Evolutionary conservation across 1,139 yeast species (phyloP), one percentile per base, ranked within the genome.

Genomic region (Geotrichum klebahnii): DNA sequence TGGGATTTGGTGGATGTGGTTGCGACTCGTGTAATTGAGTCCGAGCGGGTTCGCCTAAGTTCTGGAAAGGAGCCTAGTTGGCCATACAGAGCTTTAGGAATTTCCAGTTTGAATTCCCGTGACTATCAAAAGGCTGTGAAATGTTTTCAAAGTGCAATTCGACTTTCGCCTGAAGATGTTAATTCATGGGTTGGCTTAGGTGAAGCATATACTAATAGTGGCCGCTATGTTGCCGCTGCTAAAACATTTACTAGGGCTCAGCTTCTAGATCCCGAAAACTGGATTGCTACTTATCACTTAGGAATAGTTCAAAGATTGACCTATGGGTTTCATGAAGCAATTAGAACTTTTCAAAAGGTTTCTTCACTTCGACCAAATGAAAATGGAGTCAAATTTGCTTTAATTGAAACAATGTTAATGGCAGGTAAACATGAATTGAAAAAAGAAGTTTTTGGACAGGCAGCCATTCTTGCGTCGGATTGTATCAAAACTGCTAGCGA

Each of bases 111-210:
- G 56, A 90, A 88, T 61, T 72, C 70, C 24, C 87, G 82, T 57
- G 82, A 85, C 58, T 88, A 81, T 58, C 81, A 81, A 2, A 81
- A 81, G 52, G 95, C 98, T 0, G 82, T 90, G 40, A 92, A 86
- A 64, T 82, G 86, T 79, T 89, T 88, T 62, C 98, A 92, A 67
- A 78, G 81, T 26, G 90, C 96, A 0, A 71, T 94, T 50, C 75
- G 97, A 55, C 71, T 85, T 57, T 72, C 81, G 34, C 72, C 84
- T 0, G 61, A 65, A 52, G 97, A 92, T 67, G 66, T 77, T 6
- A 82, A 85, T 58, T 82, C 96, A 10, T 90, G 97, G 97, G 74
- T 85, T 23, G 97, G 97, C 0, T 72, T 92, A 34, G 98, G 98
- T 19, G 98, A 94, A 65, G 94, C 97, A 0, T 92, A 92, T 64